Evolutionary conservation across 352 stramenopile genomes (phyloP).

Genomic region (Blastocystis sp.): DNA sequence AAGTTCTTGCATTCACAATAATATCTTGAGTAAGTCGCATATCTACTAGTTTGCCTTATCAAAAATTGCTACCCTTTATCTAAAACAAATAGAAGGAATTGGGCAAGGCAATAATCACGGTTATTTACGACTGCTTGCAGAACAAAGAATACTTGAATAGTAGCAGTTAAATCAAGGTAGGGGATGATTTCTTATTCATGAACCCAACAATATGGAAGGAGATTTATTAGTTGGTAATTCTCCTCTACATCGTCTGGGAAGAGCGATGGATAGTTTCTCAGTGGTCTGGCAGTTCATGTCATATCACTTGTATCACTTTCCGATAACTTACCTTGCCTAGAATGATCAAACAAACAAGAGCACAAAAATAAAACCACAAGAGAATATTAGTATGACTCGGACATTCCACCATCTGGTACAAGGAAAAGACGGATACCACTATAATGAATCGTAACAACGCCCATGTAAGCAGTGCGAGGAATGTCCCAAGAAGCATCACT

Average conservation of each 20-base stretch:
- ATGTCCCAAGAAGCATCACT: constrained; percentile 72
- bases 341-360: neutral
- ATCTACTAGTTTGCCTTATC: neutral
- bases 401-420: constrained; percentile 36
- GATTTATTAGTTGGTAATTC: neutral
- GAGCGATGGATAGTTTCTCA: neutral
- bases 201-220: neutral
- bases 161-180: neutral
- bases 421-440: constrained; percentile 56
- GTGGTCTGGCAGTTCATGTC: neutral
- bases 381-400: neutral
- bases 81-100: neutral
- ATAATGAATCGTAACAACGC: constrained; percentile 69
- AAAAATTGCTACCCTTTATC: neutral
- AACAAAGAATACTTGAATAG: too few relatives aligned
- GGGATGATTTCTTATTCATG: neutral
- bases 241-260: neutral
- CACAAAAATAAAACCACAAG: neutral
- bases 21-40: constrained; percentile 57
- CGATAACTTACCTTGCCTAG: neutral
- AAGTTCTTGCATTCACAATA: constrained; percentile 31
- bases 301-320: neutral
- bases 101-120: neutral
- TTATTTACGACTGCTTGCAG: neutral
- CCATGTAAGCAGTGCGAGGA: constrained; percentile 73